A percentile compares a stretch with the other conserved stretches of the same genome.
Conservation (phyloP, 2,329 filamentous ascomycete species). For the Aureobasidium sp. region DNA sequence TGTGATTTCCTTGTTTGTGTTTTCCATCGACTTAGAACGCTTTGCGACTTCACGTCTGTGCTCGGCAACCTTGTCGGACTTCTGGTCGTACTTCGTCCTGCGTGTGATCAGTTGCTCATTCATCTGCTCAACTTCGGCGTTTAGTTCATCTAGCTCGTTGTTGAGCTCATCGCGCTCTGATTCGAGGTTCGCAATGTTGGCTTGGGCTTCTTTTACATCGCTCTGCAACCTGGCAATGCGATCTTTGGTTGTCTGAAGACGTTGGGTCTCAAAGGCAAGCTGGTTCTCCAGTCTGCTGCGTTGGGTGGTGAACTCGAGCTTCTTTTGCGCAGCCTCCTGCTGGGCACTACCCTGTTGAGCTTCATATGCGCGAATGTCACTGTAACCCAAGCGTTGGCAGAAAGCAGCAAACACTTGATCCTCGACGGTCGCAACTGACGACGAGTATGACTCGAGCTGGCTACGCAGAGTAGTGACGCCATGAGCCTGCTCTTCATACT, state of each 20-base stretch:
- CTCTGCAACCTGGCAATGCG: slow-evolving; percentile 62
- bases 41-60: slow-evolving; percentile 74
- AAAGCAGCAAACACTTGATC: slow-evolving; percentile 82
- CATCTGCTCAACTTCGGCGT: slow-evolving; percentile 68
- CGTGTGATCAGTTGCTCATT: slow-evolving; percentile 62
- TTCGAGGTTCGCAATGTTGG: slow-evolving; percentile 61
- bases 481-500: slow-evolving; percentile 62
- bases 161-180: slow-evolving; percentile 67
- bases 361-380: slow-evolving; percentile 86
- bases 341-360: slow-evolving; percentile 86
- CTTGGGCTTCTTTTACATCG: slow-evolving; percentile 56
- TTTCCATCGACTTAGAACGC: slow-evolving; percentile 74
- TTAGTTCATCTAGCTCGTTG: slow-evolving; percentile 60
- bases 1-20: slow-evolving; percentile 63
- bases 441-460: slow-evolving; percentile 47
- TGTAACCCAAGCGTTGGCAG: slow-evolving; percentile 78
- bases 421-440: slow-evolving; percentile 69
- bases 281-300: slow-evolving; percentile 53
- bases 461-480: slow-evolving; percentile 56
- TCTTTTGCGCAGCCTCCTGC: slow-evolving; percentile 80
- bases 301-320: slow-evolving; percentile 77
- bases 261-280: slow-evolving; percentile 58
- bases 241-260: slow-evolving; percentile 58
- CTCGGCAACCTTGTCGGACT: slow-evolving; percentile 66
- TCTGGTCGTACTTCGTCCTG: slow-evolving; percentile 58